Evolutionary conservation across 768 basidiomycete genomes (phyloP).

Genomic region (Phylloporus scabripes): DNA sequence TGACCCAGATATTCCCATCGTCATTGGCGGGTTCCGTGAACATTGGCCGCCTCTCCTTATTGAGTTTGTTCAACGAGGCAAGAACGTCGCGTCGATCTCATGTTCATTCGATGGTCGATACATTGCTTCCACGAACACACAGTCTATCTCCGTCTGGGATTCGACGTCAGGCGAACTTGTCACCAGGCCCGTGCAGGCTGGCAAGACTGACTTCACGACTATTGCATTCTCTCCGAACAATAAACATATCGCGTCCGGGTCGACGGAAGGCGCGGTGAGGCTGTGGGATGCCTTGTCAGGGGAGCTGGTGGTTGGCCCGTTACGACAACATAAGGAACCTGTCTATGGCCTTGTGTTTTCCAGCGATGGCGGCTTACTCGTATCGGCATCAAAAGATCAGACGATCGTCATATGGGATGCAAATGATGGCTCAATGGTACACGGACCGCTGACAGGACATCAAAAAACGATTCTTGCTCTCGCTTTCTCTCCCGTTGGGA

Average conservation of each 20-base stretch:
- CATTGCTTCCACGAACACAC: slow-evolving; percentile 23
- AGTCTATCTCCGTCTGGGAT: slow-evolving; percentile 22
- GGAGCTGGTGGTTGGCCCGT: slow-evolving; percentile 8
- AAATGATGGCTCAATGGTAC: slow-evolving; percentile 8
- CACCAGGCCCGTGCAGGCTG: slow-evolving; percentile 14
- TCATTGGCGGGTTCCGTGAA: slow-evolving; percentile 28
- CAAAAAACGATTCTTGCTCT: slow-evolving; percentile 24
- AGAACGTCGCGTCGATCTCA: slow-evolving; percentile 15
- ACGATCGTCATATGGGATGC: slow-evolving; percentile 26
- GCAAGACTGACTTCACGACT: slow-evolving; percentile 9
- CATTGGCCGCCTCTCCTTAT: slow-evolving; percentile 30
- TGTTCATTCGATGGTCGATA: slow-evolving; percentile 27
- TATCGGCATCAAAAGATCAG: slow-evolving; percentile 25
- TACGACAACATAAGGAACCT: slow-evolving; percentile 18
- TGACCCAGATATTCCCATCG: slow-evolving; percentile 17
- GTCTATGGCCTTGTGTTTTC: slow-evolving; percentile 30
- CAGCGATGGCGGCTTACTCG: slow-evolving; percentile 19
- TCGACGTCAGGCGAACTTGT: slow-evolving; percentile 25
- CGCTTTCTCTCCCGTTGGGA: slow-evolving; percentile 25
- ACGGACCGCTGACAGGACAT: slow-evolving; percentile 20
- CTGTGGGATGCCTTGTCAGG: slow-evolving; percentile 27
- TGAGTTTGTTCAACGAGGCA: slow-evolving; percentile 20
- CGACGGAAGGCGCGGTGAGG: slow-evolving; percentile 13
- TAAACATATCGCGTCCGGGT: slow-evolving; percentile 23
- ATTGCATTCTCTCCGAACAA: slow-evolving; percentile 29